Conservation (phyloP, 306 rosid genomes). For the Luffa acutangula region DNA sequence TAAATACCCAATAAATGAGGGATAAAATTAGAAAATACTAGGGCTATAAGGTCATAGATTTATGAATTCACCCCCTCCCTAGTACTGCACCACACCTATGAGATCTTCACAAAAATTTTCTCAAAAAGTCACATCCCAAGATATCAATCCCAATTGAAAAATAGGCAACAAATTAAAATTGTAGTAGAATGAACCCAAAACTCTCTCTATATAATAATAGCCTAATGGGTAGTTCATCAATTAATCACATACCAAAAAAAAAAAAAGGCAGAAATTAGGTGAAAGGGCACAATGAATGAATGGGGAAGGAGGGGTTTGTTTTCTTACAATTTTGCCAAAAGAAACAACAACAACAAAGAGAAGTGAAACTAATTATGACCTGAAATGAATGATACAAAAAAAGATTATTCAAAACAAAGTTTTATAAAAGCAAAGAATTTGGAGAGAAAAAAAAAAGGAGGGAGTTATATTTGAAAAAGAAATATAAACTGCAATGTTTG, state of each 20-base stretch:
- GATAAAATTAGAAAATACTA: background rate
- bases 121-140: background rate
- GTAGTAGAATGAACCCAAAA: background rate
- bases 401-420: background rate
- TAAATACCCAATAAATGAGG: background rate
- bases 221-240: background rate
- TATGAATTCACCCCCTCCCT: background rate
- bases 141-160: background rate
- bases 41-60: background rate
- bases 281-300: background rate
- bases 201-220: background rate
- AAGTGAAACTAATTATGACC: background rate
- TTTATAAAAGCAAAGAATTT: background rate
- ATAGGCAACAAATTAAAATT: background rate
- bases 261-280: background rate
- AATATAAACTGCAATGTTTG: slow-evolving; percentile 6
- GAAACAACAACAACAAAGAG: background rate
- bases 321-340: background rate
- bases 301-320: background rate
- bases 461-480: background rate
- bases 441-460: background rate
- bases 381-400: background rate
- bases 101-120: background rate
- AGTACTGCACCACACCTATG: background rate
- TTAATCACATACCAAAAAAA: background rate